These are phyloP conservation scores for Sechiopsis laciniata DNA, from an alignment of 306 rosid genomes.

Conservation along the genomic window DNA sequence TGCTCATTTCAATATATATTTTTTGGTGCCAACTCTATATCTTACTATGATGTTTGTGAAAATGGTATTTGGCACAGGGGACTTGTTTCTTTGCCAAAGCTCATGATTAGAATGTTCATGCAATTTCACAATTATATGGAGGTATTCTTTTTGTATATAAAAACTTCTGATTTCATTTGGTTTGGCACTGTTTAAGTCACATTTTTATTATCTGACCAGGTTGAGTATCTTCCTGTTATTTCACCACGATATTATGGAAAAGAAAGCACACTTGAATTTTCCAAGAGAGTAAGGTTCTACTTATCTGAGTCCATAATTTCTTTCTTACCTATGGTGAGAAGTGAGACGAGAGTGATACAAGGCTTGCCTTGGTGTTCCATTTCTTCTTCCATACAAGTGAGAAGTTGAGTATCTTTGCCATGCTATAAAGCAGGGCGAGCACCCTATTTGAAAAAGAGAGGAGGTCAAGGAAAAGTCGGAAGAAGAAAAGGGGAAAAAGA, in stretches of 20 bases:
- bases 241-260: slow-evolving; percentile 54
- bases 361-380: neutral
- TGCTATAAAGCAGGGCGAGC: too few species aligned
- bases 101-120: slow-evolving; percentile 90
- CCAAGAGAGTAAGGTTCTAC: slow-evolving; percentile 63
- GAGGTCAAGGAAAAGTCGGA: neutral
- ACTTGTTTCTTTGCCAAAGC: slow-evolving; percentile 62
- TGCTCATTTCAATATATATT: slow-evolving; percentile 23
- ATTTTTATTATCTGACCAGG: slow-evolving; percentile 46
- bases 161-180: slow-evolving; percentile 19
- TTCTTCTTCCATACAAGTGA: too few species aligned
- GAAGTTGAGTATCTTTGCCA: too few species aligned
- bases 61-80: slow-evolving; percentile 50
- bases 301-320: slow-evolving; percentile 2
- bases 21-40: slow-evolving; percentile 24
- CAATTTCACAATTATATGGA: slow-evolving; percentile 94
- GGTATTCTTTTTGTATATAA: slow-evolving; percentile 36
- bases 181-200: slow-evolving; percentile 19
- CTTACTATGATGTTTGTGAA: slow-evolving; percentile 9
- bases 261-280: slow-evolving; percentile 64
- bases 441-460: neutral
- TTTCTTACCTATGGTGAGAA: neutral
- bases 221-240: slow-evolving; percentile 88
- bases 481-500: too few species aligned
- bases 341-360: neutral